These are phyloP conservation scores for Teratosphaeria epicoccoides DNA, from an alignment of 2,329 filamentous ascomycete species.

Conservation along the genomic window DNA sequence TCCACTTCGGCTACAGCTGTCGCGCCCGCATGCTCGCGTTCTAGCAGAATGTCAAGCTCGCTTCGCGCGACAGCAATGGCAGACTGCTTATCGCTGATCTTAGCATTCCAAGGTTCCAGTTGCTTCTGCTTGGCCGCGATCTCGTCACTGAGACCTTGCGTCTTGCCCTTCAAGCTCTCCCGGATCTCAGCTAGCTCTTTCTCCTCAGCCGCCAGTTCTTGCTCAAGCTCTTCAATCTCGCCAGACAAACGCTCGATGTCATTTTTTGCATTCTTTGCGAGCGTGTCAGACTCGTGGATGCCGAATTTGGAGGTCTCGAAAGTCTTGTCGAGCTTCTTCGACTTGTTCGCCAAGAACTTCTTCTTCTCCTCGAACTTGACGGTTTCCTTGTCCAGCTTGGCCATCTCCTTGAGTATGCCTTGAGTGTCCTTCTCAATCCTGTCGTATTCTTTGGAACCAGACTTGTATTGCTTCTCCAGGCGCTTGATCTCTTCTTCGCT, in stretches of 20 bases:
- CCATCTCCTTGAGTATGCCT: constrained; percentile 69
- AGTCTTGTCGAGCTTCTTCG: constrained; percentile 88
- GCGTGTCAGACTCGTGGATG: constrained; percentile 61
- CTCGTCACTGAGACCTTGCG: constrained; percentile 83
- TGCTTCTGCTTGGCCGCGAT: constrained; percentile 88
- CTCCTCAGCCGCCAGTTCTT: constrained; percentile 67
- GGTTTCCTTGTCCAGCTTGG: constrained; percentile 87
- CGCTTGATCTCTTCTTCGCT: constrained; percentile 83
- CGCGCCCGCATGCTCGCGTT: constrained; percentile 79
- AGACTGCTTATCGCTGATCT: constrained; percentile 92
- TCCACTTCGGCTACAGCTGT: constrained; percentile 75
- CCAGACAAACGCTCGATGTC: constrained; percentile 67
- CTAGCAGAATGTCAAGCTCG: constrained; percentile 80
- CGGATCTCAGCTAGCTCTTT: constrained; percentile 72
- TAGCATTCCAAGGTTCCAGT: constrained; percentile 91
- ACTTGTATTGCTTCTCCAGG: constrained; percentile 73
- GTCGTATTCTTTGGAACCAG: constrained; percentile 74
- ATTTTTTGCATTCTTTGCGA: constrained; percentile 64
- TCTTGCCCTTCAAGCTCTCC: constrained; percentile 86
- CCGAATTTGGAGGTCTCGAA: constrained; percentile 67
- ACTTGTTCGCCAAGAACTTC: constrained; percentile 83
- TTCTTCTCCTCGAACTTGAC: constrained; percentile 98
- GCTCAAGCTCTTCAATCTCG: constrained; percentile 68
- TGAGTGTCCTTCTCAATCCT: constrained; percentile 72
- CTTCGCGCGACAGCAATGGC: constrained; percentile 89